Conservation (phyloP, 305 asterid species). For the Plantago coronopus region DNA sequence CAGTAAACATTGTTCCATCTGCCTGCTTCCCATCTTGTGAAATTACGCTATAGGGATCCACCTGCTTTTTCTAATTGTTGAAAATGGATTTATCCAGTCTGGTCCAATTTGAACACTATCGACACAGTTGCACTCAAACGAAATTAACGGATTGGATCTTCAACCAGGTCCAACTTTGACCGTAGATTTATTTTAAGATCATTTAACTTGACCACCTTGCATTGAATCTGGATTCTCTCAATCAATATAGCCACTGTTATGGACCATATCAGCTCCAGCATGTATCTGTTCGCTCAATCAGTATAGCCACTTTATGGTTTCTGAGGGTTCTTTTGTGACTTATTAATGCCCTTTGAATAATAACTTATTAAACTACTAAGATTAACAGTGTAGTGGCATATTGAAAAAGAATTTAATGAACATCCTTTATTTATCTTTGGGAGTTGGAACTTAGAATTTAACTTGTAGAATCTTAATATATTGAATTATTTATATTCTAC, state of each 20-base stretch:
- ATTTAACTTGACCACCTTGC: not conserved
- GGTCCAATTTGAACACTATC: not conserved
- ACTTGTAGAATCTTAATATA: conserved; percentile 9
- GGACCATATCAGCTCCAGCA: not conserved
- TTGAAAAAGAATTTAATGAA: not conserved
- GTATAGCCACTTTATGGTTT: not conserved
- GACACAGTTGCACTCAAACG: no score
- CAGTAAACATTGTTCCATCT: no score
- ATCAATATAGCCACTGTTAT: not conserved
- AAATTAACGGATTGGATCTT: no score
- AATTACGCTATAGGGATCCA: no score
- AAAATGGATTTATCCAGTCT: not conserved
- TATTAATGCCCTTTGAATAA: not conserved
- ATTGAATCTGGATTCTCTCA: not conserved
- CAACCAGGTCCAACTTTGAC: not conserved
- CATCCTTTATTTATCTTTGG: conserved; percentile 9
- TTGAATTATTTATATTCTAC: conserved; percentile 8
- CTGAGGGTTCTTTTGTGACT: not conserved
- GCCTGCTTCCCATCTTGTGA: no score
- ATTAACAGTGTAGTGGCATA: conserved; percentile 1
- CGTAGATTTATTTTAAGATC: not conserved
- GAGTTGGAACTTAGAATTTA: not conserved
- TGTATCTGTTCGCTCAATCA: not conserved
- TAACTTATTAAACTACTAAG: not conserved
- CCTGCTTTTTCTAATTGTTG: not conserved